Base-by-base conservation (phyloP, 1,139 yeast genomes). In the Magnusiomyces tetraspermus region DNA sequence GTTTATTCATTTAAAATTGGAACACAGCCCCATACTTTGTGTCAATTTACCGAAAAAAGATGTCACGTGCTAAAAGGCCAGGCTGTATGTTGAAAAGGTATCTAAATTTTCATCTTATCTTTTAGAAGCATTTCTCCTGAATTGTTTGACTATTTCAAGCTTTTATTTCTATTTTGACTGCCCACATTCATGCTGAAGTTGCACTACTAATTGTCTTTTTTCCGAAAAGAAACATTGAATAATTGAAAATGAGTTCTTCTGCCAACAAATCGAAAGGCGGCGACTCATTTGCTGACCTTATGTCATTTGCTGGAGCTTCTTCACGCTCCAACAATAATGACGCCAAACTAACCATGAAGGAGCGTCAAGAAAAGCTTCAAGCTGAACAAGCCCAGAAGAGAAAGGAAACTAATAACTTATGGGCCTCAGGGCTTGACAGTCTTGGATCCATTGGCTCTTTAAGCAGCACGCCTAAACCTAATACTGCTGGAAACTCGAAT, bases 231-330 rank as follows among this genome's bases (percentile, higher is more conserved):
- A n/a, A n/a, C n/a, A n/a, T n/a, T n/a, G n/a, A n/a, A n/a, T n/a
- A n/a, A n/a, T n/a, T n/a, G n/a, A 33, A 33, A 4, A 38, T 38
- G 42, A 38, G 42, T 15, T 38, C 42, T 21, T 38, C 42, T 17
- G 21, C 17, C 24, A 38, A 38, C n/a, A 38, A 38, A 5, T 24
- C 17, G 42, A 43, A 43, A 23, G 33, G 22, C 13, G 36, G 19
- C 23, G 63, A 61, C 52, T 59, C 63, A 33, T 61, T 61, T 52
- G 60, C 63, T 8, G 62, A 58, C 42, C 53, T 61, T 41, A 56
- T 55, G 53, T 49, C 57, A 36, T 52, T 53, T 46, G 57, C 57
- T 24, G 56, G 59, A 2, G 55, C 53, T 3, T 36, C 54, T 15
- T 38, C 51, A 33, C 48, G 45, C 22, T 38, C 52, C n/a, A 53